Evolutionary conservation across 257 asterid species (phyloP).

Genomic region (Capsicum chinense): DNA sequence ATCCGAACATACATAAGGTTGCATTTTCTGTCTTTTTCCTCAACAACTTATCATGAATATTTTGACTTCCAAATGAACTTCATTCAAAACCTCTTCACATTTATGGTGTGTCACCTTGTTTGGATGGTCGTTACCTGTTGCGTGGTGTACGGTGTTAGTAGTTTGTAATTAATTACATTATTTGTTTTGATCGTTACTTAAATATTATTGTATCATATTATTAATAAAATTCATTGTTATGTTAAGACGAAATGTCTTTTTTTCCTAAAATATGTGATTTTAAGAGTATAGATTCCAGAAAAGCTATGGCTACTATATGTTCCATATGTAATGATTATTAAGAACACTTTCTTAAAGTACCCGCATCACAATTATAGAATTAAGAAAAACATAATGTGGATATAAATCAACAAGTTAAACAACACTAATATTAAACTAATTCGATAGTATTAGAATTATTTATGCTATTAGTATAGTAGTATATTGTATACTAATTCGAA

Average conservation of each 20-base stretch:
- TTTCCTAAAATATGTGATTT: background rate
- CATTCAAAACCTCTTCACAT: too few relatives aligned
- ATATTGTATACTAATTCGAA: background rate
- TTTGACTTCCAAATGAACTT: too few relatives aligned
- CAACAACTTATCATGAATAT: too few relatives aligned
- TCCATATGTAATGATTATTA: background rate
- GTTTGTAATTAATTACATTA: background rate
- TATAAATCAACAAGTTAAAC: background rate
- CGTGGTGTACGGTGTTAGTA: too few relatives aligned
- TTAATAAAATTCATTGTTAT: background rate
- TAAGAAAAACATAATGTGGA: background rate
- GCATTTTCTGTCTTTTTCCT: too few relatives aligned
- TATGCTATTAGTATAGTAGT: background rate
- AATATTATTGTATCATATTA: background rate
- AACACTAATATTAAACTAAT: too few relatives aligned
- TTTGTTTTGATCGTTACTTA: background rate
- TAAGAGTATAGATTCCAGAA: background rate
- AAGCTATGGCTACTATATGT: background rate
- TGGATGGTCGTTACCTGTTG: too few relatives aligned
- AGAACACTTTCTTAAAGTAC: too few relatives aligned
- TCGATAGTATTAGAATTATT: background rate
- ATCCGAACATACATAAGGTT: too few relatives aligned
- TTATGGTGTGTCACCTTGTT: too few relatives aligned
- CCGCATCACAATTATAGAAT: background rate
- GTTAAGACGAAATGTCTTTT: background rate